phyloP scores from a whole-genome alignment of 1,139 yeast species.

The Lodderomyces oxycetoniae region DNA sequence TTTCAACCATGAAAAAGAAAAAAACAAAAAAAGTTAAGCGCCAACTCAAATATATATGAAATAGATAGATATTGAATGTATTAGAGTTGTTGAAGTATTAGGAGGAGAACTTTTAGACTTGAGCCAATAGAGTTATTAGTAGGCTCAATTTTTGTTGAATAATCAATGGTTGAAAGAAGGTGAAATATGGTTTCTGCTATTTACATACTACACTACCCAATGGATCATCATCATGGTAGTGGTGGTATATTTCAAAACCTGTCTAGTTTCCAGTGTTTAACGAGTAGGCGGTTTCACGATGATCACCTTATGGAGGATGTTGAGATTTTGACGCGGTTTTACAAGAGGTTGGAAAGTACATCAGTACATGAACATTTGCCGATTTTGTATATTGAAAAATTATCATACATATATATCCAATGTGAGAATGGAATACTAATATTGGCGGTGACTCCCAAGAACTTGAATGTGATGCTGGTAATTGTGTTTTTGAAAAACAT shows the following conservation, averaged over 20 bases:
- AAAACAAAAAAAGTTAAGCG: too few relatives aligned
- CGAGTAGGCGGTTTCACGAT: conserved; percentile 32
- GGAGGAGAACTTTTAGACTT: too few relatives aligned
- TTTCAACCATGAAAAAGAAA: too few relatives aligned
- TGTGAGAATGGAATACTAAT: conserved; percentile 29
- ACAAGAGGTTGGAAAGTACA: conserved; percentile 20
- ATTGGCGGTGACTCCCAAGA: conserved; percentile 30
- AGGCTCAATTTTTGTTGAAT: too few relatives aligned
- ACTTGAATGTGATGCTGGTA: conserved; percentile 40
- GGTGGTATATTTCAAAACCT: conserved; percentile 13
- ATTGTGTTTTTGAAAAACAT: conserved; percentile 34
- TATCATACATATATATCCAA: conserved; percentile 29
- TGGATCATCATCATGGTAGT: neutral
- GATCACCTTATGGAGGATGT: conserved; percentile 28
- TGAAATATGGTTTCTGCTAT: conserved; percentile 36
- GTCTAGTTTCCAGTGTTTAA: conserved; percentile 29
- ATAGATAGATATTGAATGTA: too few relatives aligned
- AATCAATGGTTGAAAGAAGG: neutral
- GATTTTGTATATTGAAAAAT: conserved; percentile 23
- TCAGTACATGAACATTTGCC: conserved; percentile 24
- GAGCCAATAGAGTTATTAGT: too few relatives aligned
- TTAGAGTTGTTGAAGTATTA: too few relatives aligned
- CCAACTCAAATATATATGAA: too few relatives aligned
- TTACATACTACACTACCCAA: conserved; percentile 34
- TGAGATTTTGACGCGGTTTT: conserved; percentile 25